These are phyloP conservation scores for Rhodotorula kratochvilovae DNA, from an alignment of 768 basidiomycete genomes.

Conservation along the genomic window DNA sequence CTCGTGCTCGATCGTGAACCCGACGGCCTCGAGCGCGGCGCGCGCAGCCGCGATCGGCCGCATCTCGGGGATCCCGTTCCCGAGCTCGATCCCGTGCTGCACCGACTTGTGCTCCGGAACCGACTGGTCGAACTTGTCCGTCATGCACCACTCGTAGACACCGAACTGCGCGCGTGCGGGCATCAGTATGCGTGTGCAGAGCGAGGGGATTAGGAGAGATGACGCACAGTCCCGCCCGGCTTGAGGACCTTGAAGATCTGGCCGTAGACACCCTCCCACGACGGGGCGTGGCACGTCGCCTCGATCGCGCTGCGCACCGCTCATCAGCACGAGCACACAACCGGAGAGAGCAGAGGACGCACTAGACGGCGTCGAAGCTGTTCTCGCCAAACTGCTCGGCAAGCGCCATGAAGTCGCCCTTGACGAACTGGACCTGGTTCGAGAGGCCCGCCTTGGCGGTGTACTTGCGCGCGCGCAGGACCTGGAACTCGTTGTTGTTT, in stretches of 20 bases:
- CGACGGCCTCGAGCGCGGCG: constrained; percentile 72
- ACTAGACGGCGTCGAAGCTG: constrained; percentile 85
- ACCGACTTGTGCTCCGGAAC: constrained; percentile 78
- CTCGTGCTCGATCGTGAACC: constrained; percentile 76
- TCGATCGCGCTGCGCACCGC: constrained; percentile 88
- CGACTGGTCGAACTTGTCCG: constrained; percentile 82
- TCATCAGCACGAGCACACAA: too few relatives aligned
- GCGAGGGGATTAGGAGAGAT: constrained; percentile 57
- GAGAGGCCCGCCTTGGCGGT: constrained; percentile 70
- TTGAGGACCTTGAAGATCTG: constrained; percentile 90
- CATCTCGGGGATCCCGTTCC: constrained; percentile 98
- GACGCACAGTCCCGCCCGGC: constrained; percentile 68
- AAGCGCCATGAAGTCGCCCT: constrained; percentile 96
- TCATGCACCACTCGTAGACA: constrained; percentile 99
- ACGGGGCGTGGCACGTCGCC: constrained; percentile 92
- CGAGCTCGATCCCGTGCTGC: constrained; percentile 84
- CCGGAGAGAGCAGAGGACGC: neutral
- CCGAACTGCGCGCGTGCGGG: constrained; percentile 58
- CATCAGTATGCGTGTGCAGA: neutral
- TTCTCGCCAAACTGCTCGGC: constrained; percentile 84
- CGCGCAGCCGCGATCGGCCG: constrained; percentile 66
- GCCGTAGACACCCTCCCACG: constrained; percentile 90
- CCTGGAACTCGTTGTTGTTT: constrained; percentile 95
- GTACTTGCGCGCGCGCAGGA: constrained; percentile 77
- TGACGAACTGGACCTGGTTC: constrained; percentile 71